Conservation (phyloP, 768 basidiomycete genomes). For the Agrocybe praecox region DNA sequence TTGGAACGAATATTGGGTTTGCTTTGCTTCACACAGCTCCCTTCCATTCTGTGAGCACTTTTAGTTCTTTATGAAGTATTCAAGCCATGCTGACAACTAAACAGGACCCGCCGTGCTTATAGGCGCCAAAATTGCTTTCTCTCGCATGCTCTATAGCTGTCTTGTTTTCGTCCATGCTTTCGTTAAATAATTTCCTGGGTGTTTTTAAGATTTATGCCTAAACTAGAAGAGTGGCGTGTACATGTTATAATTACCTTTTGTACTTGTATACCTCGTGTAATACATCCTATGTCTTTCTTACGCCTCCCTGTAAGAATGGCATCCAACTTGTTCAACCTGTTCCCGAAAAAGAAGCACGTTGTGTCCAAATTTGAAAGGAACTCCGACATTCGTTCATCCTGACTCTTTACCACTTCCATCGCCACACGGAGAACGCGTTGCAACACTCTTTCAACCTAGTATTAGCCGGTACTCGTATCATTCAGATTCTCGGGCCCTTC, state of each 20-base stretch:
- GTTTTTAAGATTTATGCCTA: background rate
- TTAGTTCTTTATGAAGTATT: background rate
- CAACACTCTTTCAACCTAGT: too few relatives aligned
- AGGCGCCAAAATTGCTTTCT: background rate
- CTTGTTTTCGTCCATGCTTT: background rate
- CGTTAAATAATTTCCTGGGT: background rate
- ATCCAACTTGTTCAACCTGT: background rate
- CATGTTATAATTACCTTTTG: background rate
- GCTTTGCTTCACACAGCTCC: background rate
- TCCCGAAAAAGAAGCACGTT: background rate
- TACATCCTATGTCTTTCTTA: background rate
- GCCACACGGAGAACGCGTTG: too few relatives aligned
- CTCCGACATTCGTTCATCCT: conserved; percentile 7
- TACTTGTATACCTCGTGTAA: background rate
- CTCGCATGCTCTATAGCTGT: background rate
- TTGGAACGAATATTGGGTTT: background rate
- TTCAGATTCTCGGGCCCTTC: too few relatives aligned
- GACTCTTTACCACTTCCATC: conserved; percentile 6
- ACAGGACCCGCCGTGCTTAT: background rate
- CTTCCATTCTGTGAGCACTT: background rate
- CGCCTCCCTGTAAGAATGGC: background rate
- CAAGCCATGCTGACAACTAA: background rate
- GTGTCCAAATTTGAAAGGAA: background rate
- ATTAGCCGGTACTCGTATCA: too few relatives aligned
- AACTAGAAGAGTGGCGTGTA: background rate